A percentile compares a stretch with the other conserved stretches of the same genome.
Evolutionary conservation across 2,329 filamentous ascomycete genomes (phyloP).

Genomic region (Xylaria multiplex): DNA sequence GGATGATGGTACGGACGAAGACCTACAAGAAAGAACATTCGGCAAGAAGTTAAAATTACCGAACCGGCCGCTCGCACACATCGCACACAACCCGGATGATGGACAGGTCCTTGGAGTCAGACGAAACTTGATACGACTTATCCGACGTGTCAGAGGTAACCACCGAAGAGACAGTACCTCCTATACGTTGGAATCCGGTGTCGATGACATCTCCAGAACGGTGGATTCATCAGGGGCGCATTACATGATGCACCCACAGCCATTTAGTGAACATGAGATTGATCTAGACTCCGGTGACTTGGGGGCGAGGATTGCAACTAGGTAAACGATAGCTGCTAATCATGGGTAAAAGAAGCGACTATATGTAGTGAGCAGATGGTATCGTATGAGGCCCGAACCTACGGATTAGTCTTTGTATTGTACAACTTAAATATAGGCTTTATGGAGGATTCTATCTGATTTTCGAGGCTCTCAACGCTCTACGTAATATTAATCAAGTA

Average conservation of each 20-base stretch:
- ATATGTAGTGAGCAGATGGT: too few relatives aligned
- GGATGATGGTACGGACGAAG: constrained; percentile 25
- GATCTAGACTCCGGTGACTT: constrained; percentile 13
- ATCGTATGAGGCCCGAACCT: too few relatives aligned
- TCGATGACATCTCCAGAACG: neutral
- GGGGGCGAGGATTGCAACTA: neutral
- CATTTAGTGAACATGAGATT: constrained; percentile 2
- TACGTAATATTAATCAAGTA: too few relatives aligned
- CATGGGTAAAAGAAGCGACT: too few relatives aligned
- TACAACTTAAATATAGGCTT: too few relatives aligned
- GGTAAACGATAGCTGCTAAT: neutral
- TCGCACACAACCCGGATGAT: constrained; percentile 37
- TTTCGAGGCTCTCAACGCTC: too few relatives aligned
- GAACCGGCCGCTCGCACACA: constrained; percentile 38
- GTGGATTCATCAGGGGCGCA: neutral
- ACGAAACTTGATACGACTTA: constrained; percentile 30
- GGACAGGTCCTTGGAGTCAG: constrained; percentile 39
- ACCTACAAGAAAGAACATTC: constrained; percentile 20
- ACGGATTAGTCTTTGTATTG: too few relatives aligned
- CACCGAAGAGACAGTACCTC: neutral
- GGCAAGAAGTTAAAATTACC: constrained; percentile 35
- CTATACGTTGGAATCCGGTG: neutral
- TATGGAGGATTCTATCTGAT: too few relatives aligned
- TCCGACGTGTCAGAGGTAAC: neutral
- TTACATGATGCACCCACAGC: neutral